Evolutionary conservation across 1,284 basidiomycete genomes (phyloP).

Genomic region (Grifola frondosa): DNA sequence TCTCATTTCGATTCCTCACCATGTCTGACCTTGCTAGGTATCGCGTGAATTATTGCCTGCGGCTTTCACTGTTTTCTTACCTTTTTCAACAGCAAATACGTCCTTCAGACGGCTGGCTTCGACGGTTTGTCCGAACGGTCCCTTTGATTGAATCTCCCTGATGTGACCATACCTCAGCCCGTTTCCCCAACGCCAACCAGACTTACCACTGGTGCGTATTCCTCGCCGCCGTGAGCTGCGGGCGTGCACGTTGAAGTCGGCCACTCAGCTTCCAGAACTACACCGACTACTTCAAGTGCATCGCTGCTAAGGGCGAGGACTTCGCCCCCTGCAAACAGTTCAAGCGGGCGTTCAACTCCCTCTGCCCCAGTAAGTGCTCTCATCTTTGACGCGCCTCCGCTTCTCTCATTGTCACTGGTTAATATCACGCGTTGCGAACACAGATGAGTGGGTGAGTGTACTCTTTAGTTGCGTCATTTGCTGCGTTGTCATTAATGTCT

Average conservation of each 20-base stretch:
- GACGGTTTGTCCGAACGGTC: conserved; percentile 57
- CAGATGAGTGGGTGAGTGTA: conserved; percentile 58
- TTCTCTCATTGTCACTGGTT: conserved; percentile 2
- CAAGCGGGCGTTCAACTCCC: conserved; percentile 93
- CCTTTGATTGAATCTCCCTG: neutral
- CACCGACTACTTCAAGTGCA: conserved; percentile 97
- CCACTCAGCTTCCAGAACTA: conserved; percentile 88
- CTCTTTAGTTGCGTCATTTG: neutral
- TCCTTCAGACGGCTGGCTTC: conserved; percentile 84
- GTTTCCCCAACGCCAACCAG: conserved; percentile 96
- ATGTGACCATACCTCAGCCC: conserved; percentile 48
- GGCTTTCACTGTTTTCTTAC: conserved; percentile 6
- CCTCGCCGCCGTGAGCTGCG: no score
- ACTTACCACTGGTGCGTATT: conserved; percentile 83
- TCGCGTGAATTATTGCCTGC: conserved; percentile 3
- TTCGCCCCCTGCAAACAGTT: conserved; percentile 99
- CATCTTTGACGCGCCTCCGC: conserved; percentile 6
- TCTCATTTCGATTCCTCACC: conserved; percentile 23
- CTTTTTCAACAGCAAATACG: conserved; percentile 62
- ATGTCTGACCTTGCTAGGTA: conserved; percentile 75
- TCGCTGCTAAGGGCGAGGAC: conserved; percentile 97
- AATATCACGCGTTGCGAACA: neutral
- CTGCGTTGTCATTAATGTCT: conserved; percentile 5
- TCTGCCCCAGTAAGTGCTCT: conserved; percentile 90
- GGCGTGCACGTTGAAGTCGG: no score